These are phyloP conservation scores for Pseudopyrenochaeta lycopersici DNA, from an alignment of 2,329 filamentous ascomycete genomes.

Conservation along the genomic window DNA sequence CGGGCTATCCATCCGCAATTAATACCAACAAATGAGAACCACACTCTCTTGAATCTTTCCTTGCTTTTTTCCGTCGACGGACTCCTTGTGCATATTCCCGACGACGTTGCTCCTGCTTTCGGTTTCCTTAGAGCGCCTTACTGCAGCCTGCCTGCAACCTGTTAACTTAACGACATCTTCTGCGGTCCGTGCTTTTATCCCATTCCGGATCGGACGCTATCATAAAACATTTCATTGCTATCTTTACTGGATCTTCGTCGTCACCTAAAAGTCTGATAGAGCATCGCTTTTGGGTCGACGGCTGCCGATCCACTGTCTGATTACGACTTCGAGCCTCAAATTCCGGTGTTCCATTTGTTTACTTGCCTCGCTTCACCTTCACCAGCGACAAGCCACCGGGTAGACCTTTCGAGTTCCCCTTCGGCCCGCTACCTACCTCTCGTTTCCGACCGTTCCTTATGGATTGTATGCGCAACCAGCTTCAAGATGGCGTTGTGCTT, in stretches of 20 bases:
- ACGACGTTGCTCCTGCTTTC: constrained; percentile 43
- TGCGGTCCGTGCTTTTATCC: constrained; percentile 23
- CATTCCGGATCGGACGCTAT: constrained; percentile 30
- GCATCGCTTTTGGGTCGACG: constrained; percentile 46
- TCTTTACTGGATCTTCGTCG: constrained; percentile 38
- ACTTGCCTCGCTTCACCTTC: constrained; percentile 25
- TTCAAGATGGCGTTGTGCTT: constrained; percentile 80
- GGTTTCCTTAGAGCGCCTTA: constrained; percentile 35
- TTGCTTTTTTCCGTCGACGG: constrained; percentile 51
- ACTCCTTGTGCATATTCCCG: constrained; percentile 52
- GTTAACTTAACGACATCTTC: constrained; percentile 43
- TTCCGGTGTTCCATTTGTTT: constrained; percentile 32
- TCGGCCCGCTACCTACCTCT: constrained; percentile 32
- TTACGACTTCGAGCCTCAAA: constrained; percentile 39
- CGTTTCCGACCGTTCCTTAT: constrained; percentile 55
- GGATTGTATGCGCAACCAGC: constrained; percentile 88
- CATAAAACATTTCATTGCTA: constrained; percentile 47
- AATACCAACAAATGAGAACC: constrained; percentile 55
- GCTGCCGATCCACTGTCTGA: constrained; percentile 45
- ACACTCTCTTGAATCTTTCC: constrained; percentile 55
- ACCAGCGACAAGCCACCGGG: constrained; percentile 41
- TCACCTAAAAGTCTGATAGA: constrained; percentile 51
- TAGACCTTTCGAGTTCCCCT: constrained; percentile 47
- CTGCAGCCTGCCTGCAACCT: constrained; percentile 34
- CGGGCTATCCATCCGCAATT: constrained; percentile 50